Evolutionary conservation across 2,329 filamentous ascomycete genomes (phyloP), one percentile per base, ranked within the genome.

Genomic region (Chaetomium strumarium): DNA sequence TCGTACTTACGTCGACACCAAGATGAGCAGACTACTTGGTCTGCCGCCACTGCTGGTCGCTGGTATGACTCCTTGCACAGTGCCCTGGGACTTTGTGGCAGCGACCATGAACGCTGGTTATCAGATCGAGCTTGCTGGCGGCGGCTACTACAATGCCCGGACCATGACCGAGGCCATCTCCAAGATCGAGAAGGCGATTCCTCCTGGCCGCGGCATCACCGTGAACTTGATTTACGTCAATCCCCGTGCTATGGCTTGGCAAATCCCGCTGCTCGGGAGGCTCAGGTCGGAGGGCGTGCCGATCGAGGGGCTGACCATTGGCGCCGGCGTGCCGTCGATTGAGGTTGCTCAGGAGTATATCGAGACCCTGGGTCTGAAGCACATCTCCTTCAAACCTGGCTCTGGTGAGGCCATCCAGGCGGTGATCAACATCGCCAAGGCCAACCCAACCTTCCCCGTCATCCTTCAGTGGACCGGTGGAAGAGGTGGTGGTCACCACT

Each of bases 91-190:
- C 69, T 95, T 96, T 60, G 88, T 96, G 40, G 86, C 90, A 7
- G 88, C 90, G 1, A 92, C 89, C 14, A 95, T 95, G 88, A 92
- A 92, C 61, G 89, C 90, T 50, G 90, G 90, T n/a, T 96, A 95
- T 69, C 88, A 95, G 59, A 89, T 95, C 60, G 90, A 96, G 74
- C 77, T 96, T 60, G 90, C 84, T 55, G 90, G 90, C 66, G 90
- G 90, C 68, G 90, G 90, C 58, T 95, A 95, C 73, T 95, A 89
- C 72, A 86, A 86, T 59, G 84, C 85, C 46, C 86, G 85, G 68
- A 83, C 76, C 53, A 90, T 96, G 86, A 91, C 87, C 0, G 82
- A 85, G 40, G 90, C 91, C 13, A 78, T 96, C 51, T 77, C 73
- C 57, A 92, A 93, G 74, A 92, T 96, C 56, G 90, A 95, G 68